These are phyloP conservation scores for maize (Zea mays) DNA, from an alignment of 176 grass and related monocot genomes.

Conservation along the genomic window DNA sequence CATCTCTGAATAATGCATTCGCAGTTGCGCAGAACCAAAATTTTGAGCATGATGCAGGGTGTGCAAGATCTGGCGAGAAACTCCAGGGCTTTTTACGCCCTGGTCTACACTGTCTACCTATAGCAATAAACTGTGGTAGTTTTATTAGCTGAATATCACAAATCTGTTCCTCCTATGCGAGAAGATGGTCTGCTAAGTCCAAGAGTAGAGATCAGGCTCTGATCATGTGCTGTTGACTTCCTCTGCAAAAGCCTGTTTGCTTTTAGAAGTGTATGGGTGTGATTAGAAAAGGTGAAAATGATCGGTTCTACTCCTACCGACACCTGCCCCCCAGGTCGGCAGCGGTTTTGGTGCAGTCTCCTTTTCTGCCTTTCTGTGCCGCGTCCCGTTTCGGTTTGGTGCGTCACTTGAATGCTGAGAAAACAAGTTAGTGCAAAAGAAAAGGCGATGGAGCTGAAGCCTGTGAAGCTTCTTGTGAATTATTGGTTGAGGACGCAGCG, in stretches of 20 bases:
- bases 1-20: constrained; percentile 37
- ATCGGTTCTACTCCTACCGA: constrained; percentile 1
- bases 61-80: constrained; percentile 18
- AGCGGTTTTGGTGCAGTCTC: constrained; percentile 37
- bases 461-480: constrained; percentile 21
- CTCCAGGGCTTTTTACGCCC: not conserved
- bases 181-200: constrained; percentile 22
- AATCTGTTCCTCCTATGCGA: not conserved
- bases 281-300: not conserved
- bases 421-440: constrained; percentile 11
- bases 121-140: constrained; percentile 30
- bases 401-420: constrained; percentile 34
- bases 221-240: constrained; percentile 8
- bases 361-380: constrained; percentile 42
- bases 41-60: constrained; percentile 36
- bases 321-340: constrained; percentile 15
- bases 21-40: constrained; percentile 12
- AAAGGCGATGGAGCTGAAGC: not conserved
- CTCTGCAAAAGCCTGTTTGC: constrained; percentile 12
- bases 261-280: constrained; percentile 23
- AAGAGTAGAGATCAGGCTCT: constrained; percentile 8
- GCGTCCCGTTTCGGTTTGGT: constrained; percentile 33
- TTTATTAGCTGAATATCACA: not conserved
- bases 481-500: constrained; percentile 11
- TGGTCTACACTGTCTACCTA: constrained; percentile 15